Evolutionary conservation across 1,139 yeast genomes (phyloP).

Genomic region (Schwanniomyces etchellsii): DNA sequence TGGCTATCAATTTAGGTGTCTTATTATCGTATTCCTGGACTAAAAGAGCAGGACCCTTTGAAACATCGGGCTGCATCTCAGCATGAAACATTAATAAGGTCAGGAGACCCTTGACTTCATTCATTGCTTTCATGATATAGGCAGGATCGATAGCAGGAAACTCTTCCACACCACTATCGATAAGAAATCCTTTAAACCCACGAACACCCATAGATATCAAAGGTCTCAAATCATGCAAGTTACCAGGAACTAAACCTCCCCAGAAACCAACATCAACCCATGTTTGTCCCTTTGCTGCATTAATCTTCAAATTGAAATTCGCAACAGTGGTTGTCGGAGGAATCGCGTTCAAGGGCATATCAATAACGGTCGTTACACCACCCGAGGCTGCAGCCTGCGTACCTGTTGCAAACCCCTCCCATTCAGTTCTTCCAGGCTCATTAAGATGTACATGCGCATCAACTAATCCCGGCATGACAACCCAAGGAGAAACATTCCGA

Average conservation of each 20-base stretch:
- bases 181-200: constrained; percentile 87
- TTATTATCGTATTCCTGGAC: constrained; percentile 1
- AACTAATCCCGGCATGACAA: constrained; percentile 83
- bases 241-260: constrained; percentile 90
- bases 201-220: constrained; percentile 79
- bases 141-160: constrained; percentile 72
- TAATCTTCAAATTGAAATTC: constrained; percentile 66
- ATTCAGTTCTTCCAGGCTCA: constrained; percentile 91
- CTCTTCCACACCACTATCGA: constrained; percentile 91
- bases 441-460: constrained; percentile 92
- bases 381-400: constrained; percentile 91
- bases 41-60: background rate
- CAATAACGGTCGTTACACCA: constrained; percentile 92
- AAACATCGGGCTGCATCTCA: constrained; percentile 58
- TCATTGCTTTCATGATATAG: constrained; percentile 64
- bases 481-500: constrained; percentile 57
- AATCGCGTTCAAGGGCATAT: constrained; percentile 93
- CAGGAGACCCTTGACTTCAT: constrained; percentile 50
- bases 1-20: background rate
- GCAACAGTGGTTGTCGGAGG: constrained; percentile 89
- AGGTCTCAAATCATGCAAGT: constrained; percentile 63
- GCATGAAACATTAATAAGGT: constrained; percentile 91
- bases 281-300: constrained; percentile 74
- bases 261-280: constrained; percentile 96
- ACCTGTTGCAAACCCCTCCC: constrained; percentile 95